A percentile compares a stretch with the other conserved stretches of the same genome.
These are phyloP conservation scores for Cubamyces sp. DNA, from an alignment of 768 basidiomycete genomes.

Conservation along the genomic window DNA sequence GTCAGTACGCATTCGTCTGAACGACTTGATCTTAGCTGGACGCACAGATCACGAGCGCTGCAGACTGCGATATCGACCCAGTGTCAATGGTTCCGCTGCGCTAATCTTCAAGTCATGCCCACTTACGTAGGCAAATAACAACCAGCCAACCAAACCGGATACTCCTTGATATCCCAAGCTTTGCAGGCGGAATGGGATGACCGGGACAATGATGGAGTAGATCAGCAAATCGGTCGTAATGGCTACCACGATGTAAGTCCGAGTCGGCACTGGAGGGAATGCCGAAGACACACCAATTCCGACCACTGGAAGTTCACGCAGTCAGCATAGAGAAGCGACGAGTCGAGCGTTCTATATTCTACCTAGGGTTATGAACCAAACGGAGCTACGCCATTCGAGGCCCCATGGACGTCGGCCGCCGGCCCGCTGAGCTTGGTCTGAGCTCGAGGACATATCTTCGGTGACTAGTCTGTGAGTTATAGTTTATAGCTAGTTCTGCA, in stretches of 20 bases:
- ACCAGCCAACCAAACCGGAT: conserved; percentile 42
- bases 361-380: conserved; percentile 41
- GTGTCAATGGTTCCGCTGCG: conserved; percentile 5
- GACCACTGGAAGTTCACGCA: conserved; percentile 28
- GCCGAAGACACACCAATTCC: conserved; percentile 30
- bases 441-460: no score
- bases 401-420: conserved; percentile 33
- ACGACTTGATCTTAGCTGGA: not conserved
- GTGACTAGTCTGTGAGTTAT: no score
- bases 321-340: not conserved
- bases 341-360: not conserved
- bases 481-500: no score
- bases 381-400: conserved; percentile 40
- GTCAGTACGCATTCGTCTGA: not conserved
- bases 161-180: conserved; percentile 38
- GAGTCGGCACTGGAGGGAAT: no score
- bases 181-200: conserved; percentile 44
- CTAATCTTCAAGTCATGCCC: not conserved
- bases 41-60: conserved; percentile 38
- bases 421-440: not conserved
- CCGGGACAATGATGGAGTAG: conserved; percentile 45
- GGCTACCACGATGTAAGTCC: conserved; percentile 25
- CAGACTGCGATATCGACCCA: conserved; percentile 30
- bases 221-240: conserved; percentile 41
- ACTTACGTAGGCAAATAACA: conserved; percentile 45